Percentiles rank a stretch among this genome's conserved stretches.
Conservation (phyloP, 2,329 filamentous ascomycete species). For the Pseudogymnoascus sp. region DNA sequence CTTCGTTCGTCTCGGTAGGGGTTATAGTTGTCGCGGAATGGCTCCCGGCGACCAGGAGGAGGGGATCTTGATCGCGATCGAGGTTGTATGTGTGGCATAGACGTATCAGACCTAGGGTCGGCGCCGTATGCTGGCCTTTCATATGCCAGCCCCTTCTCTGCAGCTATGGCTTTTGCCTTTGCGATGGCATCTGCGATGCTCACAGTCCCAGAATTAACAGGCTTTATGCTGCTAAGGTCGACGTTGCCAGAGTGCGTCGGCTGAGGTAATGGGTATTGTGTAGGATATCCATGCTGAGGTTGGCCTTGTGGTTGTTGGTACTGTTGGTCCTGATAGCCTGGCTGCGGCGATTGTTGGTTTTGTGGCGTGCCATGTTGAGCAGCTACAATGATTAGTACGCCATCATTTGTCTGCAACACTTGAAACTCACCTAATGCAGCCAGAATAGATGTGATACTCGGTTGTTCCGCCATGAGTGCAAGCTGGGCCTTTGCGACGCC, state of each 20-base stretch:
- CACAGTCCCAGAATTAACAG: slow-evolving; percentile 70
- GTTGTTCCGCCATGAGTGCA: slow-evolving; percentile 34
- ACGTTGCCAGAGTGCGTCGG: slow-evolving; percentile 68
- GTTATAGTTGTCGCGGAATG: slow-evolving; percentile 67
- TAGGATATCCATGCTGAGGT: slow-evolving; percentile 33
- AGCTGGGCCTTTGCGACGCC: not conserved
- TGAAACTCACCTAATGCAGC: slow-evolving; percentile 38
- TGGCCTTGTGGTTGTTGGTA: slow-evolving; percentile 36
- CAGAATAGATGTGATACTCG: slow-evolving; percentile 43
- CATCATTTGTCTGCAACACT: not conserved
- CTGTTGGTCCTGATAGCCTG: slow-evolving; percentile 21
- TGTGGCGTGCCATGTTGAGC: slow-evolving; percentile 21
- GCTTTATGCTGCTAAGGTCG: slow-evolving; percentile 72
- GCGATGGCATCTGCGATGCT: slow-evolving; percentile 79
- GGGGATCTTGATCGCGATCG: slow-evolving; percentile 64
- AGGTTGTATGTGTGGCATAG: slow-evolving; percentile 46
- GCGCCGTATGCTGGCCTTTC: slow-evolving; percentile 41
- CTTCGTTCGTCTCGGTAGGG: slow-evolving; percentile 82
- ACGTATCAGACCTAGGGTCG: slow-evolving; percentile 15
- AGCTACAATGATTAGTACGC: slow-evolving; percentile 8
- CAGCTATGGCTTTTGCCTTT: slow-evolving; percentile 73
- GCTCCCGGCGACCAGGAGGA: slow-evolving; percentile 58
- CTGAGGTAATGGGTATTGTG: slow-evolving; percentile 33
- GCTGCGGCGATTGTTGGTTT: slow-evolving; percentile 31
- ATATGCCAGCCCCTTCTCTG: slow-evolving; percentile 66